These are phyloP conservation scores for Grifola frondosa DNA, from an alignment of 1,284 basidiomycete species.

Conservation along the genomic window DNA sequence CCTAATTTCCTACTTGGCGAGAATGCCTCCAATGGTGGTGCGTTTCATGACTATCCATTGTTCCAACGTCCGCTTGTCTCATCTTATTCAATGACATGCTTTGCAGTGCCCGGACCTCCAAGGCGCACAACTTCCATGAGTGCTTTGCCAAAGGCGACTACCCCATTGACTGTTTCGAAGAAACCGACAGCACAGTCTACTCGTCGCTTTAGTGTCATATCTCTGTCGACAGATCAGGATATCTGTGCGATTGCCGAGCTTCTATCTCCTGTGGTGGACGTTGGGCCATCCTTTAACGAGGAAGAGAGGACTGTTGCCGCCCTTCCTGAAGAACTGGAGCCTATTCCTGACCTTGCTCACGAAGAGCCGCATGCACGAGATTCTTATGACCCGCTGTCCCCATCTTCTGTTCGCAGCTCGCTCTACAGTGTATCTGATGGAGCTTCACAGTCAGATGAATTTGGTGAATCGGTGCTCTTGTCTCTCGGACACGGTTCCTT, in stretches of 20 bases:
- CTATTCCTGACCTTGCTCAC: slow-evolving; percentile 10
- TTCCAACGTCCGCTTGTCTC: no score
- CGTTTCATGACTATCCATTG: no score
- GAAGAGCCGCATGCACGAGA: slow-evolving; percentile 11
- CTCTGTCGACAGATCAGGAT: slow-evolving; percentile 33
- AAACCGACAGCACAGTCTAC: slow-evolving; percentile 10
- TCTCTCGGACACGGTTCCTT: slow-evolving; percentile 16
- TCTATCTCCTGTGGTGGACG: slow-evolving; percentile 25
- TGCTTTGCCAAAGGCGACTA: no score
- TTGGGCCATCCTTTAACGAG: slow-evolving; percentile 4
- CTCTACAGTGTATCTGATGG: slow-evolving; percentile 36
- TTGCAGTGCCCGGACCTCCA: no score
- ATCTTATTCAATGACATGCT: no score
- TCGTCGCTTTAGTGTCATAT: slow-evolving; percentile 27
- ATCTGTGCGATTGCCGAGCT: slow-evolving; percentile 34
- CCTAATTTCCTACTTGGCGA: no score
- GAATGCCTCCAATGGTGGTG: no score
- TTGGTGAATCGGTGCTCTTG: slow-evolving; percentile 25
- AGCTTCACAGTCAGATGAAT: slow-evolving; percentile 32
- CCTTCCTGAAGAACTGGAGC: slow-evolving; percentile 13
- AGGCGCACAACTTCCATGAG: no score
- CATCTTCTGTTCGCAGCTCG: slow-evolving; percentile 9
- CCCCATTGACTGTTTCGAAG: no score
- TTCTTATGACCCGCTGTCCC: slow-evolving; percentile 19
- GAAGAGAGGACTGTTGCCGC: slow-evolving; percentile 1